Conservation (phyloP, 306 rosid species). For the Cicer yamashitae region DNA sequence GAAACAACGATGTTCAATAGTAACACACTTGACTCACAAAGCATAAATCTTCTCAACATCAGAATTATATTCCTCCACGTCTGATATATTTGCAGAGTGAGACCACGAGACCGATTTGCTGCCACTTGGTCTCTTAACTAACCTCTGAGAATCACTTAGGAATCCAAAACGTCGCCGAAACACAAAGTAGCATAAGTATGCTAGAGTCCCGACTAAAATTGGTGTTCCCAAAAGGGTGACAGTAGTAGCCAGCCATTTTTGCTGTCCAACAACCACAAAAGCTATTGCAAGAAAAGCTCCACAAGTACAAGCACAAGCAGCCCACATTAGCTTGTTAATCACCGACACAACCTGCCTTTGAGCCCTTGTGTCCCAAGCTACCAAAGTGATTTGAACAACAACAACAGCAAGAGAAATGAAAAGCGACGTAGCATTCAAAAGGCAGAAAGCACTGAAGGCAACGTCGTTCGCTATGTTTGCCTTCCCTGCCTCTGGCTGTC, state of each 20-base stretch:
- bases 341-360: conserved; percentile 93
- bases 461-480: conserved; percentile 61
- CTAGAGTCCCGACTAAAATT: conserved; percentile 77
- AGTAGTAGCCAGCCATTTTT: conserved; percentile 77
- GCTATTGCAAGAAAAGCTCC: conserved; percentile 85
- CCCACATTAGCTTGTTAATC: conserved; percentile 93
- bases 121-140: conserved; percentile 72
- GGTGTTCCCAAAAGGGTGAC: conserved; percentile 77
- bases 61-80: conserved; percentile 70
- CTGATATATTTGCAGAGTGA: conserved; percentile 78
- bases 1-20: conserved; percentile 5
- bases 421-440: conserved; percentile 78
- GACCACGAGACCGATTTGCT: conserved; percentile 93
- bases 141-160: conserved; percentile 68
- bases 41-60: conserved; percentile 76
- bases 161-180: conserved; percentile 69
- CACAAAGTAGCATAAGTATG: conserved; percentile 84
- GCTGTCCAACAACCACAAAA: conserved; percentile 78
- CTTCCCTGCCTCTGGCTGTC: conserved; percentile 55
- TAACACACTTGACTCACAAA: conserved; percentile 43
- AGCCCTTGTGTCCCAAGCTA: conserved; percentile 95
- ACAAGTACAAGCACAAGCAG: conserved; percentile 85
- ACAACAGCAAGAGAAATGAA: conserved; percentile 91
- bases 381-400: conserved; percentile 96
- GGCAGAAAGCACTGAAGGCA: conserved; percentile 78